Percentiles rank a stretch among this genome's conserved stretches.
Evolutionary conservation across 2,329 filamentous ascomycete genomes (phyloP).

Genomic region (Clonostachys byssicola): DNA sequence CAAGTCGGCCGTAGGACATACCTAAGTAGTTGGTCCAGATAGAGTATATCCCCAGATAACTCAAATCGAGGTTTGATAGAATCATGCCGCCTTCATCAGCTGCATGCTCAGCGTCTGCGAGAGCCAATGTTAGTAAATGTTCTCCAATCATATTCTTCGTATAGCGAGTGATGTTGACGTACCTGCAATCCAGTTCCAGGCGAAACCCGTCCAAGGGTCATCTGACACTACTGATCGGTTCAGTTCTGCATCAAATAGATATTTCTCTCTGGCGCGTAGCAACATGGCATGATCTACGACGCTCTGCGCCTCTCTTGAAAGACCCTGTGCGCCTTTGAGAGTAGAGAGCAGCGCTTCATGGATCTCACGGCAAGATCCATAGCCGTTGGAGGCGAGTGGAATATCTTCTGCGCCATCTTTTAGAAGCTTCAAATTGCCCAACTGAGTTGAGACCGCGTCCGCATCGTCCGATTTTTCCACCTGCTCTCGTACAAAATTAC

Average conservation of each 20-base stretch:
- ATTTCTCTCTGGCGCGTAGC: conserved; percentile 55
- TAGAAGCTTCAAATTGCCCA: conserved; percentile 15
- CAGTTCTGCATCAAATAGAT: conserved; percentile 57
- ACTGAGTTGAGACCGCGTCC: conserved; percentile 15
- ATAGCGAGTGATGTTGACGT: conserved; percentile 15
- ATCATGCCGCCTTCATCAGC: conserved; percentile 68
- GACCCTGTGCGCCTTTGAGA: conserved; percentile 35
- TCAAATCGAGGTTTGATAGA: conserved; percentile 63
- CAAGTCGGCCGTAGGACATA: conserved; percentile 17
- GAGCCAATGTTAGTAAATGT: not conserved
- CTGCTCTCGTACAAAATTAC: conserved; percentile 27
- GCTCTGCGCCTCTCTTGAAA: conserved; percentile 46
- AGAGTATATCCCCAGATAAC: conserved; percentile 68
- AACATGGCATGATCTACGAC: conserved; percentile 55
- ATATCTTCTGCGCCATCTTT: conserved; percentile 26
- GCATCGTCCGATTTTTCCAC: conserved; percentile 9
- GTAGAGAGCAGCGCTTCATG: conserved; percentile 50
- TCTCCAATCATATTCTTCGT: not conserved
- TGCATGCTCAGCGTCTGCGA: conserved; percentile 55
- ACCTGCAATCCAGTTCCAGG: conserved; percentile 76
- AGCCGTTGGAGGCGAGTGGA: conserved; percentile 28
- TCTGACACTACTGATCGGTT: conserved; percentile 68
- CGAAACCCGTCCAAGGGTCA: conserved; percentile 69
- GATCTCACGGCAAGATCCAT: conserved; percentile 47
- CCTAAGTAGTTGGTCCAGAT: conserved; percentile 71